Conservation (phyloP, 2,329 filamentous ascomycete genomes). For the Trichoderma sp. region DNA sequence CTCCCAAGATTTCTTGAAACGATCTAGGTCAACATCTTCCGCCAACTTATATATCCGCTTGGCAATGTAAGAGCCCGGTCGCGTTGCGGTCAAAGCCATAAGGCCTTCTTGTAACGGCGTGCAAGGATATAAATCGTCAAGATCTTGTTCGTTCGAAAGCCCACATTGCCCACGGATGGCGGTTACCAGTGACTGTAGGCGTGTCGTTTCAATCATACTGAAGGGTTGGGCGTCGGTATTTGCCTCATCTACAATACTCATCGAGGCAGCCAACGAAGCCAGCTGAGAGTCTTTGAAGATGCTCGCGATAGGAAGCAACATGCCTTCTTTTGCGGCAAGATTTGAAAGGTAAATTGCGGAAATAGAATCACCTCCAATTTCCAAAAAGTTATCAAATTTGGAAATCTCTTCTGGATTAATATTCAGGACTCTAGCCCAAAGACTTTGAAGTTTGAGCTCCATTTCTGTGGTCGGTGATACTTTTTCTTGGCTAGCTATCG, state of each 20-base stretch:
- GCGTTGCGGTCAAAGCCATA: conserved; percentile 27
- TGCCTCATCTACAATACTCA: not conserved
- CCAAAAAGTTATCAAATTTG: conserved; percentile 36
- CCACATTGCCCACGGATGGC: not conserved
- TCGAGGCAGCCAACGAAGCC: not conserved
- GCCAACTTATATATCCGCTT: conserved; percentile 20
- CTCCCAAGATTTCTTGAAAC: conserved; percentile 24
- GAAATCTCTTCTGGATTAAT: not conserved
- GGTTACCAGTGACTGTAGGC: not conserved
- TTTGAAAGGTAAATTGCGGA: conserved; percentile 6
- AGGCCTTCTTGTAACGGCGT: conserved; percentile 40
- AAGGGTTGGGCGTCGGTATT: not conserved
- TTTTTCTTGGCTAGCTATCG: not conserved
- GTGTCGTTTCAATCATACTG: not conserved
- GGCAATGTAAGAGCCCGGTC: conserved; percentile 24
- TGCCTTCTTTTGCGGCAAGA: not conserved
- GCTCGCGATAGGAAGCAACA: not conserved
- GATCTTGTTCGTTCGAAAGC: not conserved
- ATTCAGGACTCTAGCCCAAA: conserved; percentile 9
- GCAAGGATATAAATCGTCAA: conserved; percentile 35
- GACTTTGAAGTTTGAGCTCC: not conserved
- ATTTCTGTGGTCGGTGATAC: not conserved
- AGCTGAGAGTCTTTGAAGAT: conserved; percentile 6
- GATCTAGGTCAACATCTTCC: conserved; percentile 2
- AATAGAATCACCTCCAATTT: conserved; percentile 43